These are phyloP conservation scores for Caloboletus inedulis DNA, from an alignment of 1,284 basidiomycete genomes.

Conservation along the genomic window DNA sequence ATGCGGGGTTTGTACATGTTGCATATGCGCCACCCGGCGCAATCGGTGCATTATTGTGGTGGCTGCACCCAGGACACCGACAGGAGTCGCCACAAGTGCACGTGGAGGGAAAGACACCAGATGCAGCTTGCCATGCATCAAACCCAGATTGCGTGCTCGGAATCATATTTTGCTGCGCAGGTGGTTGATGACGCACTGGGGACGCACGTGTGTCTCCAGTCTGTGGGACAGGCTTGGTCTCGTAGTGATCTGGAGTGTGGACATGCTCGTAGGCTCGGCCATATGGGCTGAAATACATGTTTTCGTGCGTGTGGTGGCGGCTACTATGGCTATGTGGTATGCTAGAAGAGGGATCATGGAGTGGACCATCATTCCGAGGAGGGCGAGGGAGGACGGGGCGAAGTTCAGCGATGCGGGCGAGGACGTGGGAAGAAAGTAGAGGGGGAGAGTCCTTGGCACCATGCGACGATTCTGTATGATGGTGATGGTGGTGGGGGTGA, in stretches of 20 bases:
- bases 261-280: slow-evolving; percentile 53
- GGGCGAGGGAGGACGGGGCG: slow-evolving; percentile 56
- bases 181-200: slow-evolving; percentile 17
- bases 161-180: slow-evolving; percentile 14
- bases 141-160: slow-evolving; percentile 18
- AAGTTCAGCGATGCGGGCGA: slow-evolving; percentile 53
- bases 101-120: slow-evolving; percentile 32
- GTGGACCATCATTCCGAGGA: slow-evolving; percentile 31
- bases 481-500: slow-evolving; percentile 13
- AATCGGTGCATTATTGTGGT: slow-evolving; percentile 41
- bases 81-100: slow-evolving; percentile 56
- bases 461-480: slow-evolving; percentile 16
- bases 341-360: slow-evolving; percentile 43
- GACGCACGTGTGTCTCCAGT: slow-evolving; percentile 20
- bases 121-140: slow-evolving; percentile 26
- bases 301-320: slow-evolving; percentile 45
- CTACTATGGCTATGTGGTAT: slow-evolving; percentile 36
- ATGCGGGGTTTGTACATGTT: slow-evolving; percentile 43
- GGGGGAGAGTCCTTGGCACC: slow-evolving; percentile 13
- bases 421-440: slow-evolving; percentile 39
- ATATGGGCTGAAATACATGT: slow-evolving; percentile 56
- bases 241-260: slow-evolving; percentile 33
- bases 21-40: slow-evolving; percentile 34
- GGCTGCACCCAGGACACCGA: slow-evolving; percentile 50
- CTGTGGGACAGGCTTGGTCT: slow-evolving; percentile 21